Evolutionary conservation across 2,329 filamentous ascomycete species (phyloP), one percentile per base, ranked within the genome.

Genomic region (Ceratocystis harringtonii): DNA sequence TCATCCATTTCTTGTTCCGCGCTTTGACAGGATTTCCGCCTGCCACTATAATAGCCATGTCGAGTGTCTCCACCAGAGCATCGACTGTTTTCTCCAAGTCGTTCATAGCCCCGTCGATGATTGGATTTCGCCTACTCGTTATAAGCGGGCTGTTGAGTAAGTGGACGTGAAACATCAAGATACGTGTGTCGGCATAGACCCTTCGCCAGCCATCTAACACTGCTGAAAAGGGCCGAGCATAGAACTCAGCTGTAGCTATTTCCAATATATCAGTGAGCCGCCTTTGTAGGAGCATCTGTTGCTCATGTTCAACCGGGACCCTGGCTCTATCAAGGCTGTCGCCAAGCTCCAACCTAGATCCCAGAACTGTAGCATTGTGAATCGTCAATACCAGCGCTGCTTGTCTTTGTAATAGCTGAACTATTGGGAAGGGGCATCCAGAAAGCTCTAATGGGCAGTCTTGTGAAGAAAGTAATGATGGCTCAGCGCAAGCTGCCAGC

Each of bases 181-280:
- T 79, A 65, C 83, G 82, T 1, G 86, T 83, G 65, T 91, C 87
- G 0, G 86, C 85, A 71, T 89, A 91, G 4, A 92, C 74, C 68
- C 84, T 78, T 28, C 85, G 78, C 89, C 89, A 94, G 70, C 81
- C 83, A 7, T 73, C 71, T 0, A 86, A 87, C 5, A 92, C 66
- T 1, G 65, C 30, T 5, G 50, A 61, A 41, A 67, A 67, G 15
- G 66, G 66, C 15, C 61, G 50, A 30, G 66, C 66, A 25, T 67
- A 67, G 55, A 67, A 67, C 52, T 67, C 58, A 15, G 63, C 58
- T 1, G 52, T 52, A 7, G 66, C 63, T 4, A 67, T 64, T 32
- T 67, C 63, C 22, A 65, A 60, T 36, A 67, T 60, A 61, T 67
- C 61, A 12, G 63, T 50, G 6, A 67, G 32, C n/a, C 66, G 60